These are phyloP conservation scores for Ceriops zippeliana DNA, from an alignment of 345 rosid genomes.

Conservation along the genomic window DNA sequence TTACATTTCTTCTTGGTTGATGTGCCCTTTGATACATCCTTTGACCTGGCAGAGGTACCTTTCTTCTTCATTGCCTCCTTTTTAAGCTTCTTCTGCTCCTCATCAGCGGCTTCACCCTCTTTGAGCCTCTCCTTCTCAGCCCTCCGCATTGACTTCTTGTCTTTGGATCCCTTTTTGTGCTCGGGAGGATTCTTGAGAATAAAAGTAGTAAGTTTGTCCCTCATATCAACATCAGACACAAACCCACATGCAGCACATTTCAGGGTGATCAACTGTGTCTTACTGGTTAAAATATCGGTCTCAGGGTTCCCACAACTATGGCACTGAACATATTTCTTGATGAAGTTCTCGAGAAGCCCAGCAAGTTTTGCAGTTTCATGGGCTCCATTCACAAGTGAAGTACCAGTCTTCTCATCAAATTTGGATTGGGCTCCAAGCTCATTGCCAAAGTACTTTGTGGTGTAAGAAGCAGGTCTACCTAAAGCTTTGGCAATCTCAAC, in stretches of 20 bases:
- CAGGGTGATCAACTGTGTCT: slow-evolving; percentile 62
- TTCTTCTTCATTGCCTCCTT: slow-evolving; percentile 63
- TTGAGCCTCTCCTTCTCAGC: slow-evolving; percentile 89
- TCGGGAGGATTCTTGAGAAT: slow-evolving; percentile 77
- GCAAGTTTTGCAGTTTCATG: slow-evolving; percentile 78
- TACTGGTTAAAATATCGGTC: slow-evolving; percentile 63
- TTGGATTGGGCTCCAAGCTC: slow-evolving; percentile 94
- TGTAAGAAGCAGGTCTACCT: slow-evolving; percentile 74
- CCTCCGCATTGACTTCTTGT: slow-evolving; percentile 78
- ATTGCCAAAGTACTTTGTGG: slow-evolving; percentile 80
- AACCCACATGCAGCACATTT: slow-evolving; percentile 89
- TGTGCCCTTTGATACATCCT: slow-evolving; percentile 36
- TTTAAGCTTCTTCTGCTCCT: slow-evolving; percentile 63
- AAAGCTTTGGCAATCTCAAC: slow-evolving; percentile 93
- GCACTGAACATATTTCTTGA: slow-evolving; percentile 89
- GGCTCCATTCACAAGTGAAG: slow-evolving; percentile 77
- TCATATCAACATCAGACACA: slow-evolving; percentile 77
- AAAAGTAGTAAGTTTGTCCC: slow-evolving; percentile 72
- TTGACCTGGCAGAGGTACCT: slow-evolving; percentile 30
- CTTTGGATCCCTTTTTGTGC: slow-evolving; percentile 54
- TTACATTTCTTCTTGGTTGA: slow-evolving; percentile 43
- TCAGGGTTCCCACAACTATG: slow-evolving; percentile 91
- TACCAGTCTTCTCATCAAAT: slow-evolving; percentile 79
- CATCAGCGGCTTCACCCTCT: slow-evolving; percentile 88
- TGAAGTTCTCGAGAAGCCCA: slow-evolving; percentile 65